Evolutionary conservation across 108 stramenopile genomes (phyloP).

Genomic region (Heterococcus sp.): DNA sequence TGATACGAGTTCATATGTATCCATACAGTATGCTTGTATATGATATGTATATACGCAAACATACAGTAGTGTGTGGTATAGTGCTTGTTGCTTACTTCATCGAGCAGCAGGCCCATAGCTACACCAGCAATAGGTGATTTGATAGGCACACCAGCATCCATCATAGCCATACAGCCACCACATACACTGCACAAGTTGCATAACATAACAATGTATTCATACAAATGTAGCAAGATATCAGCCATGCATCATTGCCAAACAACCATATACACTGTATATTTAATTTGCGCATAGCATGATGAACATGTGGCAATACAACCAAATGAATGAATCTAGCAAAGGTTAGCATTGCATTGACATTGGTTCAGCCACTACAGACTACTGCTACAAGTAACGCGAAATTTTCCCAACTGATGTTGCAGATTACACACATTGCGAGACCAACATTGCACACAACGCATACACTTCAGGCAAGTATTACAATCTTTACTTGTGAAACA

Average conservation of each 20-base stretch:
- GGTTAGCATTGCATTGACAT: too few relatives aligned
- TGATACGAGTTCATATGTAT: constrained; percentile 56
- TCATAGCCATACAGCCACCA: constrained; percentile 73
- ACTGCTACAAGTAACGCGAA: too few relatives aligned
- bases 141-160: constrained; percentile 86
- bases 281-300: neutral
- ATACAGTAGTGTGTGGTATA: too few relatives aligned
- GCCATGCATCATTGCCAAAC: neutral
- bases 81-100: too few relatives aligned
- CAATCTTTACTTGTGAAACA: neutral
- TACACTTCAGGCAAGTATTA: neutral
- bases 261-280: neutral
- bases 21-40: constrained; percentile 79
- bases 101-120: constrained; percentile 67
- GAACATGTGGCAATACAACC: too few relatives aligned
- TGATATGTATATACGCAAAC: constrained; percentile 75
- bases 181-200: constrained; percentile 71
- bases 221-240: neutral
- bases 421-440: neutral
- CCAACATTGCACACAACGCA: neutral
- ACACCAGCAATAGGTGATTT: constrained; percentile 73
- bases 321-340: too few relatives aligned
- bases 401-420: too few relatives aligned
- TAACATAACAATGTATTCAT: too few relatives aligned
- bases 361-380: too few relatives aligned